Evolutionary conservation across 164 flowering plant genomes (phyloP).

Genomic region (Nymphaea thermarum): DNA sequence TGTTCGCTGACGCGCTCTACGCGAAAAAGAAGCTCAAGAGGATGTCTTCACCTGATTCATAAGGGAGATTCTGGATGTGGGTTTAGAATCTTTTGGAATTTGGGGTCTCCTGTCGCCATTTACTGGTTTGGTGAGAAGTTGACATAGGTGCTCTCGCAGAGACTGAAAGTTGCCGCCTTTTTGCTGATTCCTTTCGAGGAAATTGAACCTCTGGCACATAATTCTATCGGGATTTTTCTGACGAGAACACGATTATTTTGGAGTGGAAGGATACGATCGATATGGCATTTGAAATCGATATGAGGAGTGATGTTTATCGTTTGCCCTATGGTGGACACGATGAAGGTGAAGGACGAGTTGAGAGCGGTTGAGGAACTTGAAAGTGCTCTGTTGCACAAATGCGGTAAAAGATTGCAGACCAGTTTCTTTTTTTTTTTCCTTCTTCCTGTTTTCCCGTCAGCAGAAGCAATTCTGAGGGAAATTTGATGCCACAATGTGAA

Average conservation of each 20-base stretch:
- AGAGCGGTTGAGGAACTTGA: background rate
- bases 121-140: no score
- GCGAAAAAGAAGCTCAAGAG: slow-evolving; percentile 20
- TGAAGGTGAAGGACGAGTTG: background rate
- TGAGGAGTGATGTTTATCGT: background rate
- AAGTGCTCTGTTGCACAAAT: background rate
- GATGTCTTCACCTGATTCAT: background rate
- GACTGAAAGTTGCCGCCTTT: background rate
- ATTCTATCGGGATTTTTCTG: background rate
- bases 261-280: background rate
- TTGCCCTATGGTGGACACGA: background rate
- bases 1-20: slow-evolving; percentile 31
- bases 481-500: background rate
- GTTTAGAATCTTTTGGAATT: background rate
- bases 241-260: background rate
- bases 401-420: background rate
- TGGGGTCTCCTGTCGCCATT: no score
- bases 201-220: background rate
- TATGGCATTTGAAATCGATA: background rate
- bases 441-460: background rate
- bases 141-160: background rate
- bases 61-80: background rate
- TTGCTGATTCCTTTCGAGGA: background rate
- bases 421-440: background rate
- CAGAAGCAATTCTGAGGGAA: background rate